These are phyloP conservation scores for Brassica carinata DNA, from an alignment of 345 rosid genomes.

Conservation along the genomic window DNA sequence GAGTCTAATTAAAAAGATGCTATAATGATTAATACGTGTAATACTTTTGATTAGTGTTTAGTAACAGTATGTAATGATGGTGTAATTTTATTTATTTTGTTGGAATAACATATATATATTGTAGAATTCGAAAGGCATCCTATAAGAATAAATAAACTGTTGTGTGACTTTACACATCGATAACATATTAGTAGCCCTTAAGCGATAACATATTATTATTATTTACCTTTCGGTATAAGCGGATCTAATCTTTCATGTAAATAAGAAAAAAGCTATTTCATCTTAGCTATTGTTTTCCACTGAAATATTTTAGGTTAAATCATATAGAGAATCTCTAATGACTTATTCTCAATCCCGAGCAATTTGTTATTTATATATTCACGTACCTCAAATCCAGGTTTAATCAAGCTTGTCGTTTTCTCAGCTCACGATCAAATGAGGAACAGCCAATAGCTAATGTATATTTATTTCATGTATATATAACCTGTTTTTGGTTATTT, in stretches of 20 bases:
- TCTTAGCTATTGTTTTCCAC: constrained; percentile 8
- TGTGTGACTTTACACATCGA: constrained; percentile 30
- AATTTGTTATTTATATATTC: neutral
- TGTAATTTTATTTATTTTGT: neutral
- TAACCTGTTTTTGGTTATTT: neutral
- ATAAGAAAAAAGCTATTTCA: neutral
- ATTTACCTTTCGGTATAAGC: constrained; percentile 13
- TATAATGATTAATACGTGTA: constrained; percentile 1
- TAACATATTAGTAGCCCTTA: constrained; percentile 16
- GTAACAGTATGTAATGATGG: constrained; percentile 22
- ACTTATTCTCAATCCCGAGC: neutral
- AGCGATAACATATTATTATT: constrained; percentile 19
- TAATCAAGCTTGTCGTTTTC: constrained; percentile 27
- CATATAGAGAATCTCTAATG: neutral
- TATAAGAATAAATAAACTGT: constrained; percentile 13
- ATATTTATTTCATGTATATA: neutral
- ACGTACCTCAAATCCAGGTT: constrained; percentile 22
- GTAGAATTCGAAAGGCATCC: constrained; percentile 10
- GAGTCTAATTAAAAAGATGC: neutral
- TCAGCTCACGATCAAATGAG: constrained; percentile 4
- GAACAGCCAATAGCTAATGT: neutral
- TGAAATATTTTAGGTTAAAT: neutral
- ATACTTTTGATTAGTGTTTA: neutral
- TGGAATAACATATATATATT: neutral
- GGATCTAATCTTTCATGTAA: constrained; percentile 8